Conservation (phyloP, 371 early-diverging fungal genomes). For the Rhizopus arrhizus region DNA sequence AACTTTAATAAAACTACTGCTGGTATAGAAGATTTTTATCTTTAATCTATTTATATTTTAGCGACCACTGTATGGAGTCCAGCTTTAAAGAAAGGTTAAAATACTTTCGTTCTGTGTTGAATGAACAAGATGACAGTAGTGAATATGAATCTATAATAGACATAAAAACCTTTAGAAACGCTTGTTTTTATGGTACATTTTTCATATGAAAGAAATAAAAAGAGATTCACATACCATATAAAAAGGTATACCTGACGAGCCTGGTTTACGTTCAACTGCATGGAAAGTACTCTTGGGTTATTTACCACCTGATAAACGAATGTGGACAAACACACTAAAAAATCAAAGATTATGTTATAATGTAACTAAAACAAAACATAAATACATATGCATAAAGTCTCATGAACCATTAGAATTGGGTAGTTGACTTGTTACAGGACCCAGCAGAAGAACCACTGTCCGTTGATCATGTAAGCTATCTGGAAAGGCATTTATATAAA, state of each 20-base stretch:
- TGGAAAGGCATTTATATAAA: neutral
- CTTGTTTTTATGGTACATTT: conserved; percentile 52
- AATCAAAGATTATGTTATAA: conserved; percentile 67
- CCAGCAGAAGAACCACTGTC: conserved; percentile 52
- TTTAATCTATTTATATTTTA: no score
- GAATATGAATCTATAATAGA: conserved; percentile 51
- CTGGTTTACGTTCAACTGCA: conserved; percentile 65
- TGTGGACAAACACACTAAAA: conserved; percentile 61
- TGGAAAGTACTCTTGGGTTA: conserved; percentile 79
- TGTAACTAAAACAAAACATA: conserved; percentile 37
- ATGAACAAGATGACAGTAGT: conserved; percentile 25
- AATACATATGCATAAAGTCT: neutral
- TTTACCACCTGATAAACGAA: conserved; percentile 73
- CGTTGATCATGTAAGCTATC: conserved; percentile 43
- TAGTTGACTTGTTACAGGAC: conserved; percentile 57
- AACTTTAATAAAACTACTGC: no score
- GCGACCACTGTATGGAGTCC: no score
- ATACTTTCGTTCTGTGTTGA: conserved; percentile 40
- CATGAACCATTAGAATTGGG: conserved; percentile 44
- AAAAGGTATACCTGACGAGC: conserved; percentile 74
- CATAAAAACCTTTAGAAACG: conserved; percentile 50
- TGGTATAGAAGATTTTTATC: no score
- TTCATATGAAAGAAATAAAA: neutral
- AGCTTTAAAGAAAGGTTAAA: conserved; percentile 29
- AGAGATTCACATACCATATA: neutral